Evolutionary conservation across 371 early-diverging fungal genomes (phyloP).

Genomic region (Mucor piriformis): DNA sequence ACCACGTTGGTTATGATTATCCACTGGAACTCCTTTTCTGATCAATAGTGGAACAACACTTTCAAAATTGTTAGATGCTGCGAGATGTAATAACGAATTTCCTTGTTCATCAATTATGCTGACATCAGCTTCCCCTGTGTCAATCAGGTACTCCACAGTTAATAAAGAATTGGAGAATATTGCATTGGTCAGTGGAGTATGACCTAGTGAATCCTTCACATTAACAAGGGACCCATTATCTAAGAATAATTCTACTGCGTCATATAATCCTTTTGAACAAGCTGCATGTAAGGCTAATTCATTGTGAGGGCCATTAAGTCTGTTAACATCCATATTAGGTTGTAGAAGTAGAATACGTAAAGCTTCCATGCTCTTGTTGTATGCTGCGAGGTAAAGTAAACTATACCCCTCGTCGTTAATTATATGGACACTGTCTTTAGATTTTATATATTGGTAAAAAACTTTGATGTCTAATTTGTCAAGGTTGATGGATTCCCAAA

Average conservation of each 20-base stretch:
- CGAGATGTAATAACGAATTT: constrained; percentile 63
- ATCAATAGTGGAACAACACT: constrained; percentile 31
- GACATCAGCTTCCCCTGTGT: constrained; percentile 29
- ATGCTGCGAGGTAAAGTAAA: constrained; percentile 47
- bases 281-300: constrained; percentile 51
- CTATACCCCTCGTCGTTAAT: constrained; percentile 39
- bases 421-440: constrained; percentile 21
- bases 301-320: constrained; percentile 44
- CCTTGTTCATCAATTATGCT: constrained; percentile 64
- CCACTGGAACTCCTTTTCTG: constrained; percentile 23
- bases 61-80: constrained; percentile 34
- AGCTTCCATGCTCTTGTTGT: constrained; percentile 45
- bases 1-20: constrained; percentile 37
- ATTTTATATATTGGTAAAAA: constrained; percentile 44
- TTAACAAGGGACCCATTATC: constrained; percentile 52
- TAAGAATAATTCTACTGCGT: constrained; percentile 48
- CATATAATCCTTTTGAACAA: constrained; percentile 32
- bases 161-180: constrained; percentile 34
- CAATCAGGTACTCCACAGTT: constrained; percentile 36
- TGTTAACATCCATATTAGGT: constrained; percentile 38
- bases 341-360: constrained; percentile 45
- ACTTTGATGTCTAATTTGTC: constrained; percentile 42
- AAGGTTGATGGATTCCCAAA: constrained; percentile 42
- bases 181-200: constrained; percentile 59
- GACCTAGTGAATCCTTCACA: constrained; percentile 66